Conservation (phyloP, 345 rosid species). For the Brassica juncea region DNA sequence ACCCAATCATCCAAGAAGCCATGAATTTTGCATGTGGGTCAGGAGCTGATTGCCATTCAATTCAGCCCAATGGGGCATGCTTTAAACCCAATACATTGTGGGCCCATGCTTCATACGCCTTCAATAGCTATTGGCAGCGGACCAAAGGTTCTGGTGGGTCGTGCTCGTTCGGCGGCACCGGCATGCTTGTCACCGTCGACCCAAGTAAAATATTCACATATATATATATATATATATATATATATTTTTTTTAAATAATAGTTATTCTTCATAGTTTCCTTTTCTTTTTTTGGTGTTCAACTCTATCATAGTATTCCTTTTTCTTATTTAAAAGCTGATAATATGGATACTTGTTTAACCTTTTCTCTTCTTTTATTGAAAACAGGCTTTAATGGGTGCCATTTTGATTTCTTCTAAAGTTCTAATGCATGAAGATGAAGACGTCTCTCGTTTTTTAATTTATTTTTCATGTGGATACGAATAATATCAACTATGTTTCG, state of each 20-base stretch:
- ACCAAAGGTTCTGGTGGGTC: slow-evolving; percentile 71
- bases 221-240: too few species aligned
- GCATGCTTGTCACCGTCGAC: slow-evolving; percentile 83
- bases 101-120: slow-evolving; percentile 91
- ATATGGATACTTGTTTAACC: background rate
- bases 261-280: too few species aligned
- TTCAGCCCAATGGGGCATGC: slow-evolving; percentile 68
- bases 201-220: slow-evolving; percentile 59
- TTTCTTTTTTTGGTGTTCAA: too few species aligned
- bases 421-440: slow-evolving; percentile 36
- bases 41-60: slow-evolving; percentile 79
- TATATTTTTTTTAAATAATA: too few species aligned
- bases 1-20: slow-evolving; percentile 89
- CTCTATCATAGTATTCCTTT: background rate
- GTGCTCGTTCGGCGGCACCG: slow-evolving; percentile 91
- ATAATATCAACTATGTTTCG: slow-evolving; percentile 32
- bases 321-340: background rate
- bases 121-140: slow-evolving; percentile 93
- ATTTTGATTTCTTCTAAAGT: slow-evolving; percentile 45
- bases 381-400: slow-evolving; percentile 65
- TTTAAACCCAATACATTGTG: slow-evolving; percentile 71
- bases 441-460: slow-evolving; percentile 13
- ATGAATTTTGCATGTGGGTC: slow-evolving; percentile 94
- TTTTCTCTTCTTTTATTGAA: background rate
- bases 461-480: slow-evolving; percentile 10